Evolutionary conservation across 129 eudicot species (phyloP), one percentile per base, ranked within the genome.

Genomic region (Helichrysum umbraculigerum): DNA sequence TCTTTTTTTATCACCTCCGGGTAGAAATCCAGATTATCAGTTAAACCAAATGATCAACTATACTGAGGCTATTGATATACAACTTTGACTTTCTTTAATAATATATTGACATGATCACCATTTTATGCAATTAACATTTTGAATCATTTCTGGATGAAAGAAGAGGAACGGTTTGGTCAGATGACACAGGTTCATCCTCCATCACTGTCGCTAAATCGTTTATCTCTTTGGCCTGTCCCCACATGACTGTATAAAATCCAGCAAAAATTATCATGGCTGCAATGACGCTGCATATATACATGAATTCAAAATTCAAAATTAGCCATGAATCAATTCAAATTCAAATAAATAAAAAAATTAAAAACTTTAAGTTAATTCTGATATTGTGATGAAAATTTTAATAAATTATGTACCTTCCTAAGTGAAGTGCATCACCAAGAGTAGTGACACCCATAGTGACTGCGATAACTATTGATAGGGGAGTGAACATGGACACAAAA

Each of bases 361-460:
- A 2, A 9, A 41, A 41, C 47, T 12, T 9, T 3, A 41, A 41
- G 10, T 47, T 47, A 12, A 15, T 70, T 70, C 6, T 65, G 20
- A 63, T 3, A 12, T 65, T 33, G 10, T 65, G 47, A 65, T 65
- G 47, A 12, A 42, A 47, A 1, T 0, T 12, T 47, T 12, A n/a
- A 32, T 71, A 34, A 11, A 56, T 28, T 10, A 60, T 68, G 19
- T 78, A 70, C 82, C 82, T 70, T 60, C 82, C 82, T 70, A 78
- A 44, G 12, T 78, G 29, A 70, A 78, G 76, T 51, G 76, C 71
- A 61, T 78, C 82, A 6, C 65, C 76, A 30, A 78, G 82, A 78
- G 47, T 60, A 30, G 76, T 44, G 65, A 78, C 54, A 44, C 82
- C 76, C 76, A 70, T 41, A n/a, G 30, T 61, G 39, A 42, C 34